These are phyloP conservation scores for Cicer arietinum DNA, from an alignment of 306 rosid species.

Conservation along the genomic window DNA sequence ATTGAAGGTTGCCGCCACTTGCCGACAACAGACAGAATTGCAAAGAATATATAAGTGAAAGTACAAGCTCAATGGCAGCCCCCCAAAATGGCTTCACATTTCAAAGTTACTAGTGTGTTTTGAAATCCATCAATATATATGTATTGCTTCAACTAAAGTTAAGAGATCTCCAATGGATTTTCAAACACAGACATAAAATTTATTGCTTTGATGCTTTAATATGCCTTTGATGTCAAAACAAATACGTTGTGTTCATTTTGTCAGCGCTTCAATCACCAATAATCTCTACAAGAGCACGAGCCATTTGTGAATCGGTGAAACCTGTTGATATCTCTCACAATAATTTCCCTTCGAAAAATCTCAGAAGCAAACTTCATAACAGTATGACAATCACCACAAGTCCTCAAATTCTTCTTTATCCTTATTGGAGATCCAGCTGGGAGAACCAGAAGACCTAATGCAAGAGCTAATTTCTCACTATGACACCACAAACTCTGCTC, in stretches of 20 bases:
- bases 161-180: neutral
- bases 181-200: too few relatives aligned
- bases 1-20: slow-evolving; percentile 6
- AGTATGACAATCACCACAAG: slow-evolving; percentile 63
- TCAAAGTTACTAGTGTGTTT: neutral
- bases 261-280: slow-evolving; percentile 53
- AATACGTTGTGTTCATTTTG: slow-evolving; percentile 7
- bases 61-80: neutral
- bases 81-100: neutral
- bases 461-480: slow-evolving; percentile 65
- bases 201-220: neutral
- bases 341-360: slow-evolving; percentile 58
- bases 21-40: slow-evolving; percentile 7
- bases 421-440: slow-evolving; percentile 59
- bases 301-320: slow-evolving; percentile 63
- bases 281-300: slow-evolving; percentile 60
- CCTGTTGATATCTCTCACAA: slow-evolving; percentile 61
- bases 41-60: neutral
- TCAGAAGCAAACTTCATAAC: slow-evolving; percentile 61
- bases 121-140: neutral
- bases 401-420: slow-evolving; percentile 66
- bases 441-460: slow-evolving; percentile 64
- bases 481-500: slow-evolving; percentile 64
- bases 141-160: too few relatives aligned
- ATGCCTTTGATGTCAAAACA: neutral